phyloP scores from a whole-genome alignment of 2,329 filamentous ascomycete species.

The Colletotrichum cereale region DNA sequence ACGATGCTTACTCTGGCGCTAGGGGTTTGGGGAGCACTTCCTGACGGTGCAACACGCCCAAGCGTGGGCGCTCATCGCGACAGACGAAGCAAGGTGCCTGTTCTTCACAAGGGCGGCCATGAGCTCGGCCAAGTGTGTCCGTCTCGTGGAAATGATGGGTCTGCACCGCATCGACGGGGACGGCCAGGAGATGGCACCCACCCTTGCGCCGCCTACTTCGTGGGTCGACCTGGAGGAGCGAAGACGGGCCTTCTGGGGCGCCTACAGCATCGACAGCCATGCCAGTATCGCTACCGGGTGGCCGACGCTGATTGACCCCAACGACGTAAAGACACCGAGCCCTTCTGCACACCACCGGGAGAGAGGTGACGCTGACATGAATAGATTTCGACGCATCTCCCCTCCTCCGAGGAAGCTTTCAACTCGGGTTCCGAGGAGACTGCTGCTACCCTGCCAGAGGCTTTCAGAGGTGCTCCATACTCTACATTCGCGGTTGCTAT shows the following conservation, averaged over 20 bases:
- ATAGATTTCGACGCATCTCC: conserved; percentile 83
- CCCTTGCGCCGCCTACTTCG: conserved; percentile 77
- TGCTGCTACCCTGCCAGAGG: conserved; percentile 73
- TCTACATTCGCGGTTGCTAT: conserved; percentile 80
- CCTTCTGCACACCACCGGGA: too few species aligned
- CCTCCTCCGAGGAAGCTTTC: conserved; percentile 83
- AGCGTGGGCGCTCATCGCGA: conserved; percentile 79
- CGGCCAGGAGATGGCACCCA: conserved; percentile 77
- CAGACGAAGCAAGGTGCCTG: conserved; percentile 87
- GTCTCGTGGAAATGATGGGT: conserved; percentile 86
- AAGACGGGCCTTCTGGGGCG: conserved; percentile 86
- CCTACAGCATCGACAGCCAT: conserved; percentile 86
- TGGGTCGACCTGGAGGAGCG: conserved; percentile 85
- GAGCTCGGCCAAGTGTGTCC: conserved; percentile 78
- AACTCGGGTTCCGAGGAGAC: conserved; percentile 72
- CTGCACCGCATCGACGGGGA: conserved; percentile 81
- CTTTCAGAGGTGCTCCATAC: conserved; percentile 72
- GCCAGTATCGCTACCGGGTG: conserved; percentile 91
- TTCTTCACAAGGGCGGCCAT: conserved; percentile 89
- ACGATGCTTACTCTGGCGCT: background rate
- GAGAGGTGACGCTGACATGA: background rate
- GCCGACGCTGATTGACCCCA: conserved; percentile 83
- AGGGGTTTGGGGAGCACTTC: conserved; percentile 82
- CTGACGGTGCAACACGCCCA: conserved; percentile 86
- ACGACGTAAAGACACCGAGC: conserved; percentile 60